A percentile compares a stretch with the other conserved stretches of the same genome.
Conservation (phyloP, 768 basidiomycete species). For the Kwoniella dejecticola region DNA sequence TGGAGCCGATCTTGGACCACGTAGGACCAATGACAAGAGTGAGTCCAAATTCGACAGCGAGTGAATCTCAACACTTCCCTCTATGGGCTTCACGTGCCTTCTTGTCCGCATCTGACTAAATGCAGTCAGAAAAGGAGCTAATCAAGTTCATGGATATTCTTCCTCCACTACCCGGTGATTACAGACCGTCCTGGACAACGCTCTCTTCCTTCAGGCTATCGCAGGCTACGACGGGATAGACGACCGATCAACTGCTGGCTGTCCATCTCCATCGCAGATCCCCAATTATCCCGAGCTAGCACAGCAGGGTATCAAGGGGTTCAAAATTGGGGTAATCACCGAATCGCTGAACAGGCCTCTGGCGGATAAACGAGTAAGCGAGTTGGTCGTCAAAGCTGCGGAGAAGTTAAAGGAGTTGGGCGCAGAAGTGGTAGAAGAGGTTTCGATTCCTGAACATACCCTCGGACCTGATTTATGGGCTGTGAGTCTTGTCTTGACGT, state of each 20-base stretch:
- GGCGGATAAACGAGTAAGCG: constrained; percentile 57
- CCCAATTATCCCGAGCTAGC: constrained; percentile 53
- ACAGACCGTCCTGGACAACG: constrained; percentile 57
- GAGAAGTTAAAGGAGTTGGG: constrained; percentile 57
- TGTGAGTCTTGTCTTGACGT: constrained; percentile 29
- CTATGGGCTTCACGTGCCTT: too few relatives aligned
- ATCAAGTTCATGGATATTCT: too few relatives aligned
- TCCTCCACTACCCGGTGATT: too few relatives aligned
- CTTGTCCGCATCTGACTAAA: too few relatives aligned
- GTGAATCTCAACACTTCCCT: too few relatives aligned
- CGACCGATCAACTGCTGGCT: constrained; percentile 56
- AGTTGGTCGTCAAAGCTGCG: constrained; percentile 56
- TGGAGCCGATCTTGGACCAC: constrained; percentile 32
- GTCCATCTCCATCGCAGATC: constrained; percentile 55
- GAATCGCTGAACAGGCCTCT: constrained; percentile 57
- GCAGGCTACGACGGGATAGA: constrained; percentile 61
- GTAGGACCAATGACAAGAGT: constrained; percentile 52
- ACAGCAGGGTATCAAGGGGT: constrained; percentile 46
- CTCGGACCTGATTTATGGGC: constrained; percentile 35
- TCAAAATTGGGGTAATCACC: constrained; percentile 58
- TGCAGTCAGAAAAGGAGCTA: too few relatives aligned
- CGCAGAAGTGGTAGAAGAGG: constrained; percentile 57
- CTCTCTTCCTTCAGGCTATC: constrained; percentile 58
- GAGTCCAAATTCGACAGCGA: neutral
- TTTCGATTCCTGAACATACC: constrained; percentile 58